phyloP scores from a whole-genome alignment of 1,284 basidiomycete genomes.

The Cronartium quercuum region DNA sequence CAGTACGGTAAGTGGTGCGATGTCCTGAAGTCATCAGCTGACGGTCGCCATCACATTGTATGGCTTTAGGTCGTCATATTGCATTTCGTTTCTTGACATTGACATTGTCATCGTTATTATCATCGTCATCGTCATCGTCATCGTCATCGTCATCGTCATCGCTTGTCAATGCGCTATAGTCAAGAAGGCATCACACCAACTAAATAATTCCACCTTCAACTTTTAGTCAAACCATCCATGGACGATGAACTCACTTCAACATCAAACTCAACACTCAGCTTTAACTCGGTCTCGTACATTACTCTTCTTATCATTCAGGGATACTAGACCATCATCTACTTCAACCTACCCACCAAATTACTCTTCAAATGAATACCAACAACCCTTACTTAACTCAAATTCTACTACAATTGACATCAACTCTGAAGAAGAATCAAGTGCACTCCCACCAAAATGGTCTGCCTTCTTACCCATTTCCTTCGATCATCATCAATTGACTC shows the following conservation, averaged over 20 bases:
- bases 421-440: conserved; percentile 1
- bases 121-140: too few species aligned
- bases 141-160: too few species aligned
- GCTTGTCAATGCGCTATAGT: too few species aligned
- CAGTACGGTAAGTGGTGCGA: too few species aligned
- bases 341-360: conserved; percentile 39
- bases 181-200: too few species aligned
- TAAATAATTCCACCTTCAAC: not conserved
- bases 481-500: conserved; percentile 43
- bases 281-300: conserved; percentile 78
- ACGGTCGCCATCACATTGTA: too few species aligned
- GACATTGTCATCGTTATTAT: too few species aligned
- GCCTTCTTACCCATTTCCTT: conserved; percentile 45
- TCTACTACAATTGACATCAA: conserved; percentile 21
- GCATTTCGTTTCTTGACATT: too few species aligned
- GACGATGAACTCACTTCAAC: not conserved
- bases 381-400: not conserved
- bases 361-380: conserved; percentile 5
- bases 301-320: conserved; percentile 88
- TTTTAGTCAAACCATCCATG: not conserved
- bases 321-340: conserved; percentile 62
- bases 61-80: too few species aligned
- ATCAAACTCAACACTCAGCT: too few species aligned
- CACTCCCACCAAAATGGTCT: conserved; percentile 48
- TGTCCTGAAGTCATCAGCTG: too few species aligned